These are phyloP conservation scores for Recurvomyces mirabilis DNA, from an alignment of 495 filamentous ascomycete species.

Conservation along the genomic window DNA sequence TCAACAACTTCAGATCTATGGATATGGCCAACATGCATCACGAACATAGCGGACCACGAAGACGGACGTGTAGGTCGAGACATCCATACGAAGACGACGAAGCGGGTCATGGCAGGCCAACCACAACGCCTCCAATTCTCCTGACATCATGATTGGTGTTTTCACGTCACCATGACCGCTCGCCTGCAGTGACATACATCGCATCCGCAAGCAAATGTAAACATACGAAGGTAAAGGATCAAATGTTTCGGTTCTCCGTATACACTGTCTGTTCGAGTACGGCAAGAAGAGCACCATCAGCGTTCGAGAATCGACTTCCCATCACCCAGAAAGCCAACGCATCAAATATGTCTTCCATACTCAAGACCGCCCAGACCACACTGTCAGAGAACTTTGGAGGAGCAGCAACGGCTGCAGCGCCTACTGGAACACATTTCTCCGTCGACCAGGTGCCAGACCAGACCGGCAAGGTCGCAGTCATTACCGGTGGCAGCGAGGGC, in stretches of 20 bases:
- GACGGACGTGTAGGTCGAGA: no score
- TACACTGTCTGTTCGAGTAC: not conserved
- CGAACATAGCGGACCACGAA: no score
- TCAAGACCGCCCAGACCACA: slow-evolving; percentile 25
- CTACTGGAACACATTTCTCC: slow-evolving; percentile 24
- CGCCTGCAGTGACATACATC: not conserved
- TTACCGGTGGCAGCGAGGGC: slow-evolving; percentile 34
- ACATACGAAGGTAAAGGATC: not conserved
- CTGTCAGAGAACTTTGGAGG: slow-evolving; percentile 31
- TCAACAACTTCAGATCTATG: no score
- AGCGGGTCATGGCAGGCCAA: no score
- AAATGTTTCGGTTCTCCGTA: not conserved
- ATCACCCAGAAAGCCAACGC: not conserved
- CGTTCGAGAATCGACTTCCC: not conserved
- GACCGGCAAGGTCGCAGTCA: slow-evolving; percentile 30
- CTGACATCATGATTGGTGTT: no score
- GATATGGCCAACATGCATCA: no score
- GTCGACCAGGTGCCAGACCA: slow-evolving; percentile 30
- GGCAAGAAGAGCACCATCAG: no score
- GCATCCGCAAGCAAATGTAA: not conserved
- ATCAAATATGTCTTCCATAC: slow-evolving; percentile 8
- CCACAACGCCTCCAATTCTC: no score
- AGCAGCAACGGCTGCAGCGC: slow-evolving; percentile 21
- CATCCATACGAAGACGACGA: no score
- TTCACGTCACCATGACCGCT: no score